These are phyloP conservation scores for Mycena olivaceomarginata DNA, from an alignment of 768 basidiomycete genomes.

Conservation along the genomic window DNA sequence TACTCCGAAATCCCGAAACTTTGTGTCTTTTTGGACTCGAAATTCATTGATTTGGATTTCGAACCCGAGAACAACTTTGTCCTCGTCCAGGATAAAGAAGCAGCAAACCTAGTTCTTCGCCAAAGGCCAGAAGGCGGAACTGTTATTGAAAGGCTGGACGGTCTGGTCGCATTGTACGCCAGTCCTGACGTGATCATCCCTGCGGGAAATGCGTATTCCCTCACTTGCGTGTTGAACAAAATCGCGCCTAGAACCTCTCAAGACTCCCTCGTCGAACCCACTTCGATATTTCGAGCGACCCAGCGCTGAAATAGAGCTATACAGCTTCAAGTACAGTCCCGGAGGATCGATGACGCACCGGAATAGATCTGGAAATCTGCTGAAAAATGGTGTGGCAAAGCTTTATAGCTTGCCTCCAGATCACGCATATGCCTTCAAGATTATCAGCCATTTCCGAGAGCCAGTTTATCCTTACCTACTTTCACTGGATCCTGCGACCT, in stretches of 20 bases:
- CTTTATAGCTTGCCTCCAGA: not conserved
- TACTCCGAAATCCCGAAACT: not conserved
- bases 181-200: not conserved
- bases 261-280: not conserved
- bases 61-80: constrained; percentile 1
- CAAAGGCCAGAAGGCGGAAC: not conserved
- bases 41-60: not conserved
- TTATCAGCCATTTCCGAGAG: not conserved
- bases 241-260: constrained; percentile 9
- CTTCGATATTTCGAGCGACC: not conserved
- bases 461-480: constrained; percentile 3
- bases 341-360: not conserved
- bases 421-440: not conserved
- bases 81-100: not conserved
- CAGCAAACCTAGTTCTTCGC: not conserved
- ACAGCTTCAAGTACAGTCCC: not conserved
- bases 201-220: not conserved
- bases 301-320: not conserved
- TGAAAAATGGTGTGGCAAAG: constrained; percentile 4
- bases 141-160: constrained; percentile 14
- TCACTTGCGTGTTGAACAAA: constrained; percentile 10
- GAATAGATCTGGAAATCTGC: not conserved
- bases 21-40: constrained; percentile 5
- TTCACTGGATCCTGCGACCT: constrained; percentile 1
- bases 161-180: not conserved